Base-by-base conservation (phyloP, 331 rosid species). In the Malus hybrid region DNA sequence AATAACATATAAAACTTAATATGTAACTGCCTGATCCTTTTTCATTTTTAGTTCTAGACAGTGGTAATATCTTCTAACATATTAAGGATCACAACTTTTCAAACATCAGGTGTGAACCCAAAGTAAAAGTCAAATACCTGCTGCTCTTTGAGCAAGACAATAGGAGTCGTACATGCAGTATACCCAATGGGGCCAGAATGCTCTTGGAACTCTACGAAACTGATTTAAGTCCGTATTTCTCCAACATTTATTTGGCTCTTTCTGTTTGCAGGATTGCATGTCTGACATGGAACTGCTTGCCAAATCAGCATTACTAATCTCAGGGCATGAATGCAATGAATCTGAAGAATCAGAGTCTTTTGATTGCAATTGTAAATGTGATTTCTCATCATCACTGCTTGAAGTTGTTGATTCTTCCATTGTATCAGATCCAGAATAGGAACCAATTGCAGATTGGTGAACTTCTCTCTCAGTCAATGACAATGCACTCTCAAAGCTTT, bases 81-180 rank as follows among this genome's bases (percentile, higher is more conserved):
- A 56, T 9, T 57, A 57, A 10, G 64, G 6, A 57, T n/a, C 27
- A 57, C 64, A 57, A 57, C 14, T 5, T 57, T 57, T 24, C 6
- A 13, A 57, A 57, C 64, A 48, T 8, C 24, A 52, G 50, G 72
- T 22, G 76, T 42, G 27, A 60, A 52, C 73, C 73, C 77, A 69
- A 77, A 71, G 71, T 32, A 83, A 80, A 74, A 39, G 50, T 48
- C 76, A 74, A 80, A 61, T 83, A 89, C 97, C 97, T 89, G 96
- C 92, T 36, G 88, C 96, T 76, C 85, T 89, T 85, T 90, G 90
- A 59, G 97, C 93, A 72, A 90, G 93, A 77, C 83, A 87, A 86
- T 92, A 90, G 69, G 99, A 87, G 86, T 92, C 98, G 63, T 85
- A 88, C 97, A 95, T 95, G 39, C 81, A 80, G 80, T 95, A 95